Evolutionary conservation across 148 eudicot species (phyloP).

Genomic region (Vaccinium corymbosum): DNA sequence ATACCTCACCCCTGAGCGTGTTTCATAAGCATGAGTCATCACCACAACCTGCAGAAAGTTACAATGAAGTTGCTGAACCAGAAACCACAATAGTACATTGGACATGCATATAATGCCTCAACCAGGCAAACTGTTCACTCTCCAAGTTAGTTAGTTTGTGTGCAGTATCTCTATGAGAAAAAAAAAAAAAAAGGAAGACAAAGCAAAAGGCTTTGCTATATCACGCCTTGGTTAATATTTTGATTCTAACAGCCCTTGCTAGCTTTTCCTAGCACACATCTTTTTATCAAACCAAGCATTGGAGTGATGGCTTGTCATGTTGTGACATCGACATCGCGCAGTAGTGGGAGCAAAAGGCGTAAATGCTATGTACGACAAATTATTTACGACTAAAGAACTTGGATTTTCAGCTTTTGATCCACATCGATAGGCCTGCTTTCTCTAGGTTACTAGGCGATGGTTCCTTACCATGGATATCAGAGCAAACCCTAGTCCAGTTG

Average conservation of each 20-base stretch:
- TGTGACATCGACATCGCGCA: not conserved
- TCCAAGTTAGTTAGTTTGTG: not conserved
- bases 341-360: not conserved
- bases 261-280: not conserved
- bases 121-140: not conserved
- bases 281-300: not conserved
- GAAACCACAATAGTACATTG: not conserved
- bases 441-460: not conserved
- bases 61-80: slow-evolving; percentile 13
- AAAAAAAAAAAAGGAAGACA: not conserved
- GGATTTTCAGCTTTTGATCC: not conserved
- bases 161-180: not conserved
- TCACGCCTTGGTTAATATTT: not conserved
- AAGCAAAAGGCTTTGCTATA: not conserved
- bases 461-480: not conserved
- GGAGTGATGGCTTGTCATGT: not conserved
- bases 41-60: slow-evolving; percentile 63
- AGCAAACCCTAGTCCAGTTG: too few species aligned
- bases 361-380: not conserved
- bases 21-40: slow-evolving; percentile 92
- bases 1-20: slow-evolving; percentile 91
- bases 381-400: not conserved
- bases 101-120: not conserved
- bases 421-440: not conserved
- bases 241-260: not conserved